Percentiles rank a stretch among this genome's conserved stretches.
These are phyloP conservation scores for Neurospora sp. DNA, from an alignment of 495 filamentous ascomycete genomes.

Conservation along the genomic window DNA sequence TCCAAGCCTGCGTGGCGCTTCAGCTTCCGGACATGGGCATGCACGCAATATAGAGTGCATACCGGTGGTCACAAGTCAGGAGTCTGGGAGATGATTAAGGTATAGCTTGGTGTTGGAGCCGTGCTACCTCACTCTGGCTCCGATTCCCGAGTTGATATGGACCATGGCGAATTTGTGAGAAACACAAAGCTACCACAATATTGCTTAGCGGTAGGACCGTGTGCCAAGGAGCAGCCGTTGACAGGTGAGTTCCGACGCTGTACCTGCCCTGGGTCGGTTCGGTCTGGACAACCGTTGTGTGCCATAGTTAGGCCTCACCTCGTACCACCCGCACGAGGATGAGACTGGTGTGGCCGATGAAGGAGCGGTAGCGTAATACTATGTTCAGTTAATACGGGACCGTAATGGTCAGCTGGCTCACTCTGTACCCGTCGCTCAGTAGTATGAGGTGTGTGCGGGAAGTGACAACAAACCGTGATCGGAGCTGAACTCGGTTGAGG, in stretches of 20 bases:
- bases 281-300: not conserved
- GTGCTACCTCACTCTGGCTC: not conserved
- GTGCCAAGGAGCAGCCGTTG: not conserved
- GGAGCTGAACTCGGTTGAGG: not conserved
- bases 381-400: not conserved
- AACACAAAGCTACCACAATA: not conserved
- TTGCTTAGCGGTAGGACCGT: not conserved
- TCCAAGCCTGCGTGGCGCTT: not conserved
- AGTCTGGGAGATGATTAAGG: not conserved
- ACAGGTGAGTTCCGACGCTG: not conserved
- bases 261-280: not conserved
- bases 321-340: not conserved
- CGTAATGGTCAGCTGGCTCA: not conserved
- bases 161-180: not conserved
- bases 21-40: not conserved
- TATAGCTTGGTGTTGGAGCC: not conserved
- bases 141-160: not conserved
- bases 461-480: not conserved
- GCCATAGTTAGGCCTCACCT: not conserved
- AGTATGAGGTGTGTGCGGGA: not conserved
- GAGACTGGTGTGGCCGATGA: not conserved
- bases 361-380: not conserved
- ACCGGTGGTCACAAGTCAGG: not conserved
- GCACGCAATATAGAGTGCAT: not conserved
- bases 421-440: not conserved